Percentiles rank a stretch among this genome's conserved stretches.
Conservation (phyloP, 192 early-diverging fungal genomes). For the Coemansia sp. region DNA sequence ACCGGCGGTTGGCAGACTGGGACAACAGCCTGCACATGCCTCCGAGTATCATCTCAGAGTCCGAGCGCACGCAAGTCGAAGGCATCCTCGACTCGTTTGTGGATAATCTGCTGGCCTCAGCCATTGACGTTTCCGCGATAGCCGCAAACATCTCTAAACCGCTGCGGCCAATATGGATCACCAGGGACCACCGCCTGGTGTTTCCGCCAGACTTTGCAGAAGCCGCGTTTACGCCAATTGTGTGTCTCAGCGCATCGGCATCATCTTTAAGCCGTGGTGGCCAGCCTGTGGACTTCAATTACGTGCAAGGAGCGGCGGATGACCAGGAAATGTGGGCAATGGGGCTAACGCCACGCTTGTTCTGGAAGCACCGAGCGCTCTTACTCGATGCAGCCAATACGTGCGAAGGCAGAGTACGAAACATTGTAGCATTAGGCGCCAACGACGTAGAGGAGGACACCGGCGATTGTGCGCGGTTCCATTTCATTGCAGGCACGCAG, state of each 20-base stretch:
- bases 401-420: background rate
- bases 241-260: conserved; percentile 75
- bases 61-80: conserved; percentile 73
- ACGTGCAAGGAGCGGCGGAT: conserved; percentile 90
- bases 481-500: conserved; percentile 60
- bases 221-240: conserved; percentile 69
- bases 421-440: background rate
- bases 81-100: conserved; percentile 62
- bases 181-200: conserved; percentile 57
- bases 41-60: conserved; percentile 63
- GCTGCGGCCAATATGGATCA: conserved; percentile 83
- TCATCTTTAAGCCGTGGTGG: conserved; percentile 13
- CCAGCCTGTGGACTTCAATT: conserved; percentile 58
- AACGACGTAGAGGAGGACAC: background rate
- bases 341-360: conserved; percentile 65
- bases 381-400: conserved; percentile 10
- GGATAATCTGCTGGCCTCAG: conserved; percentile 57
- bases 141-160: conserved; percentile 60
- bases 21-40: conserved; percentile 66
- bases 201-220: conserved; percentile 56
- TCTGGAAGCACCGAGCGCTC: conserved; percentile 64
- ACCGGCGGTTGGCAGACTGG: conserved; percentile 37
- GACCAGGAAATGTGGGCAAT: conserved; percentile 87
- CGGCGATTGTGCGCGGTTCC: conserved; percentile 17
- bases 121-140: conserved; percentile 40